Percentiles rank a stretch among this genome's conserved stretches.
Conservation (phyloP, 768 basidiomycete genomes). For the Xanthoconium stramineum region DNA sequence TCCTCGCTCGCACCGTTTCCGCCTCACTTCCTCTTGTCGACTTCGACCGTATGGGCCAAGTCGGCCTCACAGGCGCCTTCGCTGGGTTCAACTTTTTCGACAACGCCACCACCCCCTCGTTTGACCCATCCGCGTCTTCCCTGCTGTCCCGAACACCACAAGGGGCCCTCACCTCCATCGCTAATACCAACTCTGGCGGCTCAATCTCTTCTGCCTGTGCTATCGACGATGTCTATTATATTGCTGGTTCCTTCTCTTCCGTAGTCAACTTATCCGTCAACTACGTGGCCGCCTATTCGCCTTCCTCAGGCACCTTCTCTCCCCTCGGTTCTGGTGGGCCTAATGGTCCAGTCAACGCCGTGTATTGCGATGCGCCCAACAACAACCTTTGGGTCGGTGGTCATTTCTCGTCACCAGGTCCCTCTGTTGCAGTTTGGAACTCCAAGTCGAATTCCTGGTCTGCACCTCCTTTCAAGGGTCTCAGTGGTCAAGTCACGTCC, state of each 20-base stretch:
- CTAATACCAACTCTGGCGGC: slow-evolving; percentile 79
- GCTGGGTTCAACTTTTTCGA: slow-evolving; percentile 79
- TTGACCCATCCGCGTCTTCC: slow-evolving; percentile 71
- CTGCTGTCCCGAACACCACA: slow-evolving; percentile 61
- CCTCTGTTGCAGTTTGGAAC: slow-evolving; percentile 72
- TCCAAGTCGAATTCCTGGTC: slow-evolving; percentile 64
- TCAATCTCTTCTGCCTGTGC: slow-evolving; percentile 70
- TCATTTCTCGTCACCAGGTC: slow-evolving; percentile 62
- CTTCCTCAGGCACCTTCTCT: slow-evolving; percentile 54
- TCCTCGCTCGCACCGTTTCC: slow-evolving; percentile 15
- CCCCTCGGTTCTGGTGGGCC: slow-evolving; percentile 67
- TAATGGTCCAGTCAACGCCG: slow-evolving; percentile 65
- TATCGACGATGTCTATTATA: slow-evolving; percentile 65
- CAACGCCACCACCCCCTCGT: slow-evolving; percentile 49
- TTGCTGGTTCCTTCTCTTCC: slow-evolving; percentile 82
- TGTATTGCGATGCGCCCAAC: slow-evolving; percentile 72
- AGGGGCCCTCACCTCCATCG: slow-evolving; percentile 68
- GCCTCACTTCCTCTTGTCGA: slow-evolving; percentile 59
- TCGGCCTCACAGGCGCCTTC: slow-evolving; percentile 86
- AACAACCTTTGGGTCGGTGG: slow-evolving; percentile 79
- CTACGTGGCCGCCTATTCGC: slow-evolving; percentile 78
- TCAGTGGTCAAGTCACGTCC: slow-evolving; percentile 66
- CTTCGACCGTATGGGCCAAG: slow-evolving; percentile 84
- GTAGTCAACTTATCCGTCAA: slow-evolving; percentile 54
- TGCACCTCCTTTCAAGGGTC: slow-evolving; percentile 75